Base-by-base conservation (phyloP, 495 filamentous ascomycete species). In the Halenospora varia region DNA sequence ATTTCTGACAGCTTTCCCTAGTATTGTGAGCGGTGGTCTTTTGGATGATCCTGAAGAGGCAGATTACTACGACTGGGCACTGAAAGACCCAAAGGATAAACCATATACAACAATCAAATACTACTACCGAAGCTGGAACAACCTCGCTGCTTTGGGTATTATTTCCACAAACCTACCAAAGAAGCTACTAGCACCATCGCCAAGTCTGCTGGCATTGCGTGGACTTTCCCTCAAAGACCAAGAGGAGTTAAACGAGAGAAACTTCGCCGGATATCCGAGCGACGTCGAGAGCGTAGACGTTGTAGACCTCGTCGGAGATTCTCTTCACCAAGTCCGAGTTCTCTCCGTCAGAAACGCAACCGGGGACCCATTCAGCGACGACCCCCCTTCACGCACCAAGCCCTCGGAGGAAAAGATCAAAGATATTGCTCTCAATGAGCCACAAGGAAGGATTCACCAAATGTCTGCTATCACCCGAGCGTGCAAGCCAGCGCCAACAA, bases 41-140 rank as follows among this genome's bases (percentile, higher is more conserved):
- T 51, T 79, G 3, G 69, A 77, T n/a, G 67, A 70, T n/a, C 76
- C 77, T 2, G 59, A 81, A 60, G 66, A 78, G 20, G 70, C 71
- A 11, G 69, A 63, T 15, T 80, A 71, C 65, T 79, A 75, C 56
- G 64, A 75, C 48, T 80, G 69, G 56, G 62, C 67, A 25, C 62
- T 82, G n/a, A 56, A 72, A 10, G 79, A 82, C 55, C 53, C 75
- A 3, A 75, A 63, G 53, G 73, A 81, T 25, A 60, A 62, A 3
- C 79, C 79, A 3, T 80, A 69, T 39, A 72, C 72, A 3, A 70
- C 66, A 0, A 80, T 81, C 53, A 66, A 70, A 40, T 74, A 79
- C 53, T 73, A 81, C 52, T 82, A 82, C 61, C 70, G 50, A 62
- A 72, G 44, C 70, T 82, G 58, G 66, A 48, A 61, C 25, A 50